Base-by-base conservation (phyloP, 2,329 filamentous ascomycete species). In the Alternaria sp. region DNA sequence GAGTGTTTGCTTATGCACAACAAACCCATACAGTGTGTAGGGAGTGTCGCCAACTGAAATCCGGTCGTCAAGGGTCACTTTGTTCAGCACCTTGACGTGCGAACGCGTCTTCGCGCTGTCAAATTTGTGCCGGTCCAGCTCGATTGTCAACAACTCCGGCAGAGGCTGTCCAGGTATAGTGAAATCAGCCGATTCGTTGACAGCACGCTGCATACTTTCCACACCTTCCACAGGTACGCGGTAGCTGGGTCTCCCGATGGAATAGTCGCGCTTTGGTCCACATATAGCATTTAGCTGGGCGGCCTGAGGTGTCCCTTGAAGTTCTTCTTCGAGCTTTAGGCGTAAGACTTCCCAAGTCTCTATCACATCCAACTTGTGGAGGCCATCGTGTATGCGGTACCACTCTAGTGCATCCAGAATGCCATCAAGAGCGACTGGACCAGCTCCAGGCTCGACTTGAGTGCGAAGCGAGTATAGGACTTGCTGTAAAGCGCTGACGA, bases 11-110 rank as follows among this genome's bases (percentile, higher is more conserved):
- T 84, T 85, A 70, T 90, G 88, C 3, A 88, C 86, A 30, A 89
- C 79, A 65, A 89, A 86, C 4, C 87, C 87, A 66, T 87, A 89
- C 0, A 90, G 81, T 2, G 83, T 84, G 70, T 89, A 90, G 11
- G 80, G 73, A 12, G 78, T 79, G 9, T 73, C 80, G 25, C 80
- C 71, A n/a, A 89, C 75, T 46, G 81, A 81, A 25, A 89, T 73
- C 11, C 83, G 77, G 57, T 90, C 87, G 56, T 88, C 82, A 13
- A 89, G 69, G 3, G 82, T 80, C n/a, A 90, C 85, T 45, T 83
- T 83, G 70, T 89, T 84, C 55, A 85, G 81, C 6, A 88, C 72
- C 65, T 89, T 84, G 54, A 85, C 83, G 84, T 88, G 90, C 26
- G 85, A 83, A 3, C 87, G 84, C 32, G 82, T 80, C 5, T 79